phyloP scores from a whole-genome alignment of 306 rosid genomes.

The Pyrus betulifolia region DNA sequence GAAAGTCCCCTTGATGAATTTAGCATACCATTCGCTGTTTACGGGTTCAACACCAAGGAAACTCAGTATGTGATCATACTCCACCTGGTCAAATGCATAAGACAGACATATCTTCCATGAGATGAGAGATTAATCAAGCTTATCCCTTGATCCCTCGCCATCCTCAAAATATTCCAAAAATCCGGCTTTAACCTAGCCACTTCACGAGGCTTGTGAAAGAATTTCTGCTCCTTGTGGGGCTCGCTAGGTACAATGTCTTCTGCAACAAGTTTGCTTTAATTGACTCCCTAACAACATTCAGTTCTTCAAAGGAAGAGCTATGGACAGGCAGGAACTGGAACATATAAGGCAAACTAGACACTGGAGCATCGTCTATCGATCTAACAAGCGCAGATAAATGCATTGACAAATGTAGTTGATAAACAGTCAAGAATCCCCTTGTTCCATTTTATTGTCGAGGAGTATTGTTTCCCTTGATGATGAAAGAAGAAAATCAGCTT shows the following conservation, averaged over 20 bases:
- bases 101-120: constrained; percentile 47
- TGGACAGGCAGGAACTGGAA: constrained; percentile 46
- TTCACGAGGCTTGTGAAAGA: constrained; percentile 50
- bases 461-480: constrained; percentile 72
- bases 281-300: constrained; percentile 43
- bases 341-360: constrained; percentile 24
- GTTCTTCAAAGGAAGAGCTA: constrained; percentile 26
- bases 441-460: constrained; percentile 61
- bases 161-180: constrained; percentile 47
- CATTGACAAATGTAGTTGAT: constrained; percentile 52
- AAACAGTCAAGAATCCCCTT: constrained; percentile 63
- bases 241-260: constrained; percentile 53
- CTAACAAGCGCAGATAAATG: constrained; percentile 45
- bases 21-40: constrained; percentile 57
- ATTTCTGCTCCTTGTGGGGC: constrained; percentile 40
- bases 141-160: constrained; percentile 29
- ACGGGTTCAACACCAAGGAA: constrained; percentile 48
- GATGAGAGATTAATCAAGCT: constrained; percentile 45
- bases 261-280: constrained; percentile 31
- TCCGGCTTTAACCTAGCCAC: constrained; percentile 50
- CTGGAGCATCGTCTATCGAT: constrained; percentile 25
- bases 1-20: constrained; percentile 47
- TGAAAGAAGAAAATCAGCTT: constrained; percentile 62
- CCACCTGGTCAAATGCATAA: constrained; percentile 37
- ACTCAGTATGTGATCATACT: constrained; percentile 29